These are phyloP conservation scores for Pythium dissotocum DNA, from an alignment of 352 stramenopile species.

Conservation along the genomic window DNA sequence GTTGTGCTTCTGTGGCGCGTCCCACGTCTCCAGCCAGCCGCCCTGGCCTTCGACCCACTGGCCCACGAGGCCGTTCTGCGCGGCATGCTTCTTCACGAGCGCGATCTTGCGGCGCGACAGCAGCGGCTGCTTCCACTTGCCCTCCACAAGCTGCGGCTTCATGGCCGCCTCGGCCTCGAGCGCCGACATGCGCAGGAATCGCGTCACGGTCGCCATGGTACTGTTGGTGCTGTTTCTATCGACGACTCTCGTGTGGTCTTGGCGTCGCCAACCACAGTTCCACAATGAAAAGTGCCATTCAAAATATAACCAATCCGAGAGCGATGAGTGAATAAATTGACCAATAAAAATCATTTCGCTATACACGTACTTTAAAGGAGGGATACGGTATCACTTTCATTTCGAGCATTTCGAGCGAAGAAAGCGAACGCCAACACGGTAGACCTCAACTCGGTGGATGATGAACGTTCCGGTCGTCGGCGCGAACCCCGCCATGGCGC, in stretches of 20 bases:
- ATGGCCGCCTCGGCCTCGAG: slow-evolving; percentile 75
- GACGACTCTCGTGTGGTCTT: not conserved
- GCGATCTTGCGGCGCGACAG: slow-evolving; percentile 80
- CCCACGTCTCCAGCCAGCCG: slow-evolving; percentile 80
- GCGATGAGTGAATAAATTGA: too few species aligned
- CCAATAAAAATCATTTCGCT: slow-evolving; percentile 19
- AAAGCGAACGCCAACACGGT: slow-evolving; percentile 2
- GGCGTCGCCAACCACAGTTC: slow-evolving; percentile 18
- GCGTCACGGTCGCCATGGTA: slow-evolving; percentile 45
- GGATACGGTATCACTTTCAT: not conserved
- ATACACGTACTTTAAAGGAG: not conserved
- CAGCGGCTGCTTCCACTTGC: slow-evolving; percentile 85
- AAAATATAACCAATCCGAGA: slow-evolving; percentile 34
- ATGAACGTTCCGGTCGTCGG: slow-evolving; percentile 13
- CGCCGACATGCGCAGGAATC: slow-evolving; percentile 75
- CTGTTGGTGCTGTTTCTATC: slow-evolving; percentile 9
- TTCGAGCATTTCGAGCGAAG: not conserved
- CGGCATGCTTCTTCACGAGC: slow-evolving; percentile 82
- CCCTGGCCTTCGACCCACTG: slow-evolving; percentile 79
- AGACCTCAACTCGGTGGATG: slow-evolving; percentile 1
- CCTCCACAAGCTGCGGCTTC: slow-evolving; percentile 75
- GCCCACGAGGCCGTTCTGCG: slow-evolving; percentile 66
- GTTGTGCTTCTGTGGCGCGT: slow-evolving; percentile 79
- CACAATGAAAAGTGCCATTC: slow-evolving; percentile 4
- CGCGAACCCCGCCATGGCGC: slow-evolving; percentile 2